Evolutionary conservation across 225 moss, liverwort and hornwort species (phyloP), one percentile per base, ranked within the genome.

Genomic region (Pleurozium schreberi): DNA sequence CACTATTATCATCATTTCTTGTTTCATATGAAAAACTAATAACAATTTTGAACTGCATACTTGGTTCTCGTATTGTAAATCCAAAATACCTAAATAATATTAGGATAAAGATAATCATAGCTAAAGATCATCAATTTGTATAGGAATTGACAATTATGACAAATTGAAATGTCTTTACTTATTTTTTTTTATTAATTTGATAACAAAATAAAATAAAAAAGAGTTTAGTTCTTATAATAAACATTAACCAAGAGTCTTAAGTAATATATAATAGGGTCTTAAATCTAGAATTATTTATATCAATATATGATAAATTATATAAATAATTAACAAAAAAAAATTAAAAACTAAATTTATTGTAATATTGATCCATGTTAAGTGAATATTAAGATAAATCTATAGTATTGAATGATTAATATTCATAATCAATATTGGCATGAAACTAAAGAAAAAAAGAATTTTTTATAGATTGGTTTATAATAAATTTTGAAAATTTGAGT

Each of bases 31-130:
- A 18, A 43, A 88, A 80, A 60, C 14, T 67, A 17, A 80, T 5
- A 27, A 45, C 3, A 53, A 92, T 88, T 55, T 84, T 90, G 27
- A 92, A 92, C 4, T 87, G 86, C 59, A 92, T 61, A 19, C 83
- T 66, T 75, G 92, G 92, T 62, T 88, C 92, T 27, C 83, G 71
- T 75, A 92, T 84, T 78, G 87, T 14, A 64, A 88, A 75, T 61
- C 79, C 86, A 62, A 52, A 66, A 66, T 86, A 92, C 92, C 92
- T 92, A 6, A 19, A 26, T 10, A 28, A 28, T 12, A 58, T 76
- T 11, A 11, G 3, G 4, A 28, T 11, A 5, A 22, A 38, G 11
- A 38, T 36, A 65, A 64, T 11, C 36, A 64, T 1, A 1, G 16
- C 4, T 17, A 6, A 23, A 1, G 5, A 45, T 16, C 21, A 57